Conservation (phyloP, 495 filamentous ascomycete genomes). For the Trichoderma reesei region DNA sequence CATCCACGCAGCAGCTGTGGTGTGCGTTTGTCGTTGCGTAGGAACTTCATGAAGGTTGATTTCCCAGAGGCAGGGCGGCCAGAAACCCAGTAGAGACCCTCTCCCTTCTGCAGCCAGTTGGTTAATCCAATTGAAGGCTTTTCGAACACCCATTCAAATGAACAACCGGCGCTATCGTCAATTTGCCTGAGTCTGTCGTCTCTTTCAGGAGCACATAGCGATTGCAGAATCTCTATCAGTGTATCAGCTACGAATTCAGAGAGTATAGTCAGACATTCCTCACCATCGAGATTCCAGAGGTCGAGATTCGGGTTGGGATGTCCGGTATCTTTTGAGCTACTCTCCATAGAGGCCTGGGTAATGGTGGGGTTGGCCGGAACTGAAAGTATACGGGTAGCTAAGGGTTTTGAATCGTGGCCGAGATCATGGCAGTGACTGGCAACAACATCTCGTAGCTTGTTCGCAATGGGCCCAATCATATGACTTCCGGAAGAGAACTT, state of each 20-base stretch:
- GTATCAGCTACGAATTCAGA: neutral
- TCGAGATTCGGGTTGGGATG: no score
- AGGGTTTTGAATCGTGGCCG: no score
- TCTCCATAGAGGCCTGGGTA: no score
- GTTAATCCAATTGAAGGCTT: neutral
- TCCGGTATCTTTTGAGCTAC: no score
- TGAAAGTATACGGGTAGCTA: no score
- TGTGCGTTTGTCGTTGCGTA: neutral
- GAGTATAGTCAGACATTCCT: neutral
- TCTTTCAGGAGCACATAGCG: neutral
- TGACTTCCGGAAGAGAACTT: neutral
- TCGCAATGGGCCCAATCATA: neutral
- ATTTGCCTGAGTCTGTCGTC: neutral
- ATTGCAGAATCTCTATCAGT: neutral
- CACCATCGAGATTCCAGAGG: neutral
- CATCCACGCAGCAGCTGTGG: neutral
- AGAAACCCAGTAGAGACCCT: neutral
- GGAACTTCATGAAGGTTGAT: neutral
- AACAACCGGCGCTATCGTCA: neutral
- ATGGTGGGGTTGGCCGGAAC: no score
- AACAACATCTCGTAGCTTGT: no score
- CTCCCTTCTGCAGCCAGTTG: neutral
- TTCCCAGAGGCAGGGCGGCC: neutral
- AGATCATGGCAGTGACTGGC: no score
- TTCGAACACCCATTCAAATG: neutral